A percentile compares a stretch with the other conserved stretches of the same genome.
These are phyloP conservation scores for Psidium guajava DNA, from an alignment of 345 rosid species.

Conservation along the genomic window DNA sequence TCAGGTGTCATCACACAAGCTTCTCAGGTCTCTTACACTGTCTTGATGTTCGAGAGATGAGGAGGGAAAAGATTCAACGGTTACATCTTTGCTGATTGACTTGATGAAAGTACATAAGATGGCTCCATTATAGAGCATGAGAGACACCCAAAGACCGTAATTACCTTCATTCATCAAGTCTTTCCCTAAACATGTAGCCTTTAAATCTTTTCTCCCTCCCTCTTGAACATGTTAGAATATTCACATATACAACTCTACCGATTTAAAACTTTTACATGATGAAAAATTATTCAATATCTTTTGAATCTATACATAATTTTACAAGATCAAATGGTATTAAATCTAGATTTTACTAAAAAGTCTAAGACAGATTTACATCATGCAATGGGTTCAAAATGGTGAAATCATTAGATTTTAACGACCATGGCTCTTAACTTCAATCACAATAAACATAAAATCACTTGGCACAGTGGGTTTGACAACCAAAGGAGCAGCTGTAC, in stretches of 20 bases:
- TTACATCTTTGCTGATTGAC: not conserved
- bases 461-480: not conserved
- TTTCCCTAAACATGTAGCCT: not conserved
- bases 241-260: not conserved
- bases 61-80: not conserved
- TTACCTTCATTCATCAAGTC: not conserved
- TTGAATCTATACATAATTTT: too few relatives aligned
- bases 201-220: not conserved
- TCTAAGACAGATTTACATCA: not conserved
- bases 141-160: not conserved
- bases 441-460: not conserved
- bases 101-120: not conserved
- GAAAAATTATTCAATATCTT: not conserved
- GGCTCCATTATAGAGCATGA: not conserved
- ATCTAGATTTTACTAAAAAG: not conserved
- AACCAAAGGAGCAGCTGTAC: not conserved
- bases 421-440: not conserved
- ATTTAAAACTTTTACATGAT: not conserved
- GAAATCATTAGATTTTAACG: not conserved
- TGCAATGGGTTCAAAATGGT: not conserved
- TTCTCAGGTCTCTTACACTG: not conserved
- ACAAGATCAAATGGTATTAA: not conserved
- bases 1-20: not conserved
- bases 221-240: not conserved
- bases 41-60: not conserved